phyloP scores from a whole-genome alignment of 495 filamentous ascomycete genomes.

The Xeromyces bisporus region DNA sequence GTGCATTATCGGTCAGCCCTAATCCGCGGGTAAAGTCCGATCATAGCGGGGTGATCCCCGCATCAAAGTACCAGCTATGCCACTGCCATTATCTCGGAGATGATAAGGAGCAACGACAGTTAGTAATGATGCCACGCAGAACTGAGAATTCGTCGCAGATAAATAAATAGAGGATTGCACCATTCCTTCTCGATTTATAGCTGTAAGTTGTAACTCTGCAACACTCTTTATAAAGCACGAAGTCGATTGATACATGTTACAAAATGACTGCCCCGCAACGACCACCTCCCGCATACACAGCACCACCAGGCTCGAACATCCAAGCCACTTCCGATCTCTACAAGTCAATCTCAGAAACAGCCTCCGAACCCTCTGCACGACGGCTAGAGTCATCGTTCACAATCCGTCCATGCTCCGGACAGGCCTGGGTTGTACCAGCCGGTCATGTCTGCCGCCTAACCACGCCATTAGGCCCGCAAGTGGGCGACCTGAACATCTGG shows the following conservation, averaged over 20 bases:
- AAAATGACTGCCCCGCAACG: conserved; percentile 18
- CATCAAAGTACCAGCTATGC: too few species aligned
- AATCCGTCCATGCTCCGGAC: conserved; percentile 36
- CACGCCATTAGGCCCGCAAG: conserved; percentile 59
- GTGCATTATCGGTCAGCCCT: too few species aligned
- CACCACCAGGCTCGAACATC: conserved; percentile 19
- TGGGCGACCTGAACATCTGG: conserved; percentile 73
- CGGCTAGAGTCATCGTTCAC: conserved; percentile 20
- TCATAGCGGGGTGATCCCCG: too few species aligned
- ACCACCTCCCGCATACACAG: conserved; percentile 27
- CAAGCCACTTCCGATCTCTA: conserved; percentile 24
- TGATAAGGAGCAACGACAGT: too few species aligned
- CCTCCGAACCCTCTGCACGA: conserved; percentile 16
- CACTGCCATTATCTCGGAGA: too few species aligned
- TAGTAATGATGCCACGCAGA: too few species aligned
- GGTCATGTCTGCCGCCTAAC: conserved; percentile 52
- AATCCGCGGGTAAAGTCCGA: too few species aligned
- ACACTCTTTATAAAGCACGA: not conserved
- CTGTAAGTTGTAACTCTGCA: too few species aligned
- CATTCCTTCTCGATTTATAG: too few species aligned
- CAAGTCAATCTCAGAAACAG: conserved; percentile 22
- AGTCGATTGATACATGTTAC: not conserved
- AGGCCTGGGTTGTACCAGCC: conserved; percentile 43
- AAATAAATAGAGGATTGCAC: too few species aligned
- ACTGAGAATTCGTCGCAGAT: conserved; percentile 2